phyloP scores from a whole-genome alignment of 768 basidiomycete genomes.

The Bullera alba region DNA sequence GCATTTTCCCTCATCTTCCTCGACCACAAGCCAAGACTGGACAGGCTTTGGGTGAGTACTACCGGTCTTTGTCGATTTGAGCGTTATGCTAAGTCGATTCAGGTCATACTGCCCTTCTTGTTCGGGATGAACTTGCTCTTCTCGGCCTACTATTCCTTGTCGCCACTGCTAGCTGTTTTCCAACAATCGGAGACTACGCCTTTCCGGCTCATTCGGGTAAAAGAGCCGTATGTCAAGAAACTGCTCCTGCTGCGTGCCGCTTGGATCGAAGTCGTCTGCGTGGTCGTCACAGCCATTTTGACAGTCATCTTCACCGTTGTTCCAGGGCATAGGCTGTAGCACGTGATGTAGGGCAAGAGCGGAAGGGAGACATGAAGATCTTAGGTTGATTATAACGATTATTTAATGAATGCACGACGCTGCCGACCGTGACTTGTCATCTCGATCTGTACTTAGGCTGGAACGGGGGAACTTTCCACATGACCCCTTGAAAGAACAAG shows the following conservation, averaged over 20 bases:
- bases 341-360: no score
- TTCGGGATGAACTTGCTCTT: constrained; percentile 83
- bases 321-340: constrained; percentile 77
- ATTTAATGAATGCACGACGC: no score
- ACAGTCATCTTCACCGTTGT: constrained; percentile 94
- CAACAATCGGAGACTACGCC: constrained; percentile 93
- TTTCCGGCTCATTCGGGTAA: constrained; percentile 84
- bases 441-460: no score
- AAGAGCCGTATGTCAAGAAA: constrained; percentile 89
- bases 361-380: no score
- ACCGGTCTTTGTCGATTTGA: background rate
- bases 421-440: no score
- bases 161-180: constrained; percentile 88
- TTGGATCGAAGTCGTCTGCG: constrained; percentile 60
- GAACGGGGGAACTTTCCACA: background rate
- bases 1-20: constrained; percentile 90
- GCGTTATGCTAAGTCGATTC: background rate
- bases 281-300: constrained; percentile 67
- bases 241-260: constrained; percentile 80
- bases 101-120: constrained; percentile 75
- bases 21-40: constrained; percentile 83
- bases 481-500: no score
- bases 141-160: constrained; percentile 94
- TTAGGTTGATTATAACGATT: no score
- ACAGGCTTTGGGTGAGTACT: constrained; percentile 82